Evolutionary conservation across 2,329 filamentous ascomycete species (phyloP), one percentile per base, ranked within the genome.

Genomic region (Lasiodiplodia gonubiensis): DNA sequence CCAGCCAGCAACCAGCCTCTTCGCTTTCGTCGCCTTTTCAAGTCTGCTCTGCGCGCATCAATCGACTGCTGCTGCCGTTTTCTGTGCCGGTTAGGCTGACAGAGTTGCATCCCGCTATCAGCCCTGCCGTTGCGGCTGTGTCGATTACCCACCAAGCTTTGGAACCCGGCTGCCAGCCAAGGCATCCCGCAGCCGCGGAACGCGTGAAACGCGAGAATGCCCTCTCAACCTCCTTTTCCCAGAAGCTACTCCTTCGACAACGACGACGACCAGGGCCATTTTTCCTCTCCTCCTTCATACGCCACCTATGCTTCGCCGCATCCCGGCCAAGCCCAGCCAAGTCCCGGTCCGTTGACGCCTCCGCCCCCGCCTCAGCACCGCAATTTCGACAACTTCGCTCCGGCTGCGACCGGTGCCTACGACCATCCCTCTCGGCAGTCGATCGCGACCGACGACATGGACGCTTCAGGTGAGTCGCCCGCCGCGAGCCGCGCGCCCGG

Each of bases 401-500:
- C 61, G 25, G 48, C 46, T 37, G 49, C 63, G 23, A 46, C 49
- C 49, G 63, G 49, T n/a, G 33, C 35, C 63, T 39, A 10, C 46
- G 49, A 49, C 27, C 18, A 65, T 23, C 57, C 64, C 30, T 16
- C 49, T 23, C 25, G 54, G 25, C 35, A 67, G 30, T 72, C 78
- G 18, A 72, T 73, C 52, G 79, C 82, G 30, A 90, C 88, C 1
- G 87, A 88, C 2, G 89, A 87, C 39, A 84, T 87, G 69, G 89
- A 92, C 79, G 92, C 35, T 33, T 87, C 90, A 70, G 84, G 89
- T 69, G 82, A 87, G 60, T 77, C 59, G 27, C 87, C 90, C 18
- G 83, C 85, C 30, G 82, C 82, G 25, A 90, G 89, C 71, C 90
- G 89, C 67, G 89, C 90, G 48, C 83, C 89, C 72, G 86, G 82